Evolutionary conservation across 768 basidiomycete species (phyloP).

Genomic region (Tylopilus intermedius): DNA sequence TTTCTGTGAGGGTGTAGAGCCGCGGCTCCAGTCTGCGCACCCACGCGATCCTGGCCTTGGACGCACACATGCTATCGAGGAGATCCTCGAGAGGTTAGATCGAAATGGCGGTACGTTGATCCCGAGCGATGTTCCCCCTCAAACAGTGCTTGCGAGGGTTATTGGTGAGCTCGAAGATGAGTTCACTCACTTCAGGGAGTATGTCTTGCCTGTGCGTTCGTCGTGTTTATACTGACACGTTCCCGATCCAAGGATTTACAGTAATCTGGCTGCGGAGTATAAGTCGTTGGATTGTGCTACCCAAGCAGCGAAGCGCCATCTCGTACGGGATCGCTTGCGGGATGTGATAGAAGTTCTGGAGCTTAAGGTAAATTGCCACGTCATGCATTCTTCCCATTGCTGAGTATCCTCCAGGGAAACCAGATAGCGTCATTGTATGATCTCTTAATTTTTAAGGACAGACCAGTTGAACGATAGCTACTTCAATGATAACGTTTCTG

Average conservation of each 20-base stretch:
- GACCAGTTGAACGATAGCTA: conserved; percentile 31
- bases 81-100: conserved; percentile 25
- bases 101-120: conserved; percentile 21
- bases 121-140: conserved; percentile 58
- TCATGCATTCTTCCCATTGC: neutral
- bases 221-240: conserved; percentile 5
- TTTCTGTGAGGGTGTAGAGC: conserved; percentile 11
- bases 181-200: conserved; percentile 94
- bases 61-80: conserved; percentile 17
- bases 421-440: conserved; percentile 92
- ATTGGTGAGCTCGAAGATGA: conserved; percentile 90
- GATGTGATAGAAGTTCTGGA: conserved; percentile 92
- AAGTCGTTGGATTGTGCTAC: conserved; percentile 81
- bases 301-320: conserved; percentile 73
- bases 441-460: conserved; percentile 72
- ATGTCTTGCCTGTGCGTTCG: conserved; percentile 21
- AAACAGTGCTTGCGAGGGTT: conserved; percentile 80
- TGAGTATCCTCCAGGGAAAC: conserved; percentile 58
- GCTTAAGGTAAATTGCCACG: conserved; percentile 59
- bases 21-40: neutral
- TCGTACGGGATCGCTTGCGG: conserved; percentile 82
- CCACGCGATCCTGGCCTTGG: conserved; percentile 1
- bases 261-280: conserved; percentile 90
- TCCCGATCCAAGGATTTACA: conserved; percentile 64
- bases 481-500: neutral